Evolutionary conservation across 2,329 filamentous ascomycete genomes (phyloP).

Genomic region (Talaromyces sp.): DNA sequence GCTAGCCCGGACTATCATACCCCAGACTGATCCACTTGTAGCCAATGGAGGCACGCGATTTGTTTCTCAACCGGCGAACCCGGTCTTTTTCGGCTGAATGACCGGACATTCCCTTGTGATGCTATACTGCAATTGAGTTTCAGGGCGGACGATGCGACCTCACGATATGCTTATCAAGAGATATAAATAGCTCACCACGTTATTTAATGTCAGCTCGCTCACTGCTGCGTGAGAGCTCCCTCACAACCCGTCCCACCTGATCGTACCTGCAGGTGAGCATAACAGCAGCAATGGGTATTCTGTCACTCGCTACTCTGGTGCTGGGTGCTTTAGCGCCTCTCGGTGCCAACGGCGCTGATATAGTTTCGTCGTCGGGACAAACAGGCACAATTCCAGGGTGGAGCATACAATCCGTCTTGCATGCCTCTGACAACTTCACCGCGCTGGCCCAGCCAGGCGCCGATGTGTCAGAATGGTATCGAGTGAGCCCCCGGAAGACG

Average conservation of each 20-base stretch:
- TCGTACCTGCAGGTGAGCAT: background rate
- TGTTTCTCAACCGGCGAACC: background rate
- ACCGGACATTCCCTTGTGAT: background rate
- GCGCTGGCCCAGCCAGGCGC: constrained; percentile 40
- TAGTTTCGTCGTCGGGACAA: constrained; percentile 23
- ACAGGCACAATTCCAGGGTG: constrained; percentile 35
- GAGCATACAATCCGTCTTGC: constrained; percentile 47
- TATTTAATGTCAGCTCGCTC: background rate
- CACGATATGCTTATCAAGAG: background rate
- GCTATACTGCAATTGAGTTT: background rate
- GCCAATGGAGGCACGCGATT: background rate
- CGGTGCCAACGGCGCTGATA: background rate
- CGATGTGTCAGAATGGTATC: constrained; percentile 51
- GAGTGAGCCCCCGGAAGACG: constrained; percentile 48
- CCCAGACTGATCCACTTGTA: background rate
- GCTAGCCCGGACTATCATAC: background rate
- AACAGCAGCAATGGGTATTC: background rate
- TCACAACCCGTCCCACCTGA: background rate
- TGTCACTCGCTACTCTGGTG: background rate
- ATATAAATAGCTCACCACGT: background rate
- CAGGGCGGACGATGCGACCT: background rate
- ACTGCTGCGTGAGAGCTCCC: background rate
- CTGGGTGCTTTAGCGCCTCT: background rate
- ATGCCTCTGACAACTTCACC: constrained; percentile 31
- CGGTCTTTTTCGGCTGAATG: background rate